phyloP scores from a whole-genome alignment of 2,329 filamentous ascomycete species.

The Stromatinia cepivora region DNA sequence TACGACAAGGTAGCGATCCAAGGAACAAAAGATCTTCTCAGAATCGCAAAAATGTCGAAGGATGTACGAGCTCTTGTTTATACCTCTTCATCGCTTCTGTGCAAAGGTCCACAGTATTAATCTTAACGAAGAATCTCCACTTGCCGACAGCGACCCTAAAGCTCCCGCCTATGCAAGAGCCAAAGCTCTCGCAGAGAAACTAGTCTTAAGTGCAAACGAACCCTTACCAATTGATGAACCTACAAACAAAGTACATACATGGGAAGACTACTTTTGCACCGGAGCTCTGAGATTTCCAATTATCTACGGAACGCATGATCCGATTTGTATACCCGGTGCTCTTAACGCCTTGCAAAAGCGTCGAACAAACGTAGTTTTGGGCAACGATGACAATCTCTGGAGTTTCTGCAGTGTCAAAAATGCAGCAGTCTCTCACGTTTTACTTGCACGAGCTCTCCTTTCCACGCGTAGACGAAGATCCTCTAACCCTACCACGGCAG shows the following conservation, averaged over 20 bases:
- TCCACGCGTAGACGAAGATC: background rate
- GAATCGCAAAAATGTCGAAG: background rate
- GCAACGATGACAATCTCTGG: conserved; percentile 5
- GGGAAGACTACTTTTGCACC: conserved; percentile 9
- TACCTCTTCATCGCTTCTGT: conserved; percentile 18
- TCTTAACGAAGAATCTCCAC: conserved; percentile 14
- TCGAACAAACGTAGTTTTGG: conserved; percentile 10
- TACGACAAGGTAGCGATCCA: conserved; percentile 4
- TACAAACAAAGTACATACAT: background rate
- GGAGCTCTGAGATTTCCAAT: conserved; percentile 9
- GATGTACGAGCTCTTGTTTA: conserved; percentile 12
- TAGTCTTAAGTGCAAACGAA: background rate
- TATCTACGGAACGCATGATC: conserved; percentile 16
- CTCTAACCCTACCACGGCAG: background rate
- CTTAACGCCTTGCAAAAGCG: conserved; percentile 5
- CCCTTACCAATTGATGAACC: background rate
- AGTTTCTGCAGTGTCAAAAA: conserved; percentile 19
- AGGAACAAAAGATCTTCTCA: conserved; percentile 13
- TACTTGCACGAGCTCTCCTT: background rate
- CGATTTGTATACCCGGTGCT: conserved; percentile 9
- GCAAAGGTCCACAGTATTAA: background rate
- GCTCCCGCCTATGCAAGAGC: conserved; percentile 2
- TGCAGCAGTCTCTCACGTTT: background rate
- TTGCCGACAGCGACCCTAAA: conserved; percentile 2
- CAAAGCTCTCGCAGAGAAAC: conserved; percentile 18